Conservation (phyloP, 1,284 basidiomycete species). For the Irpex lacteus region DNA sequence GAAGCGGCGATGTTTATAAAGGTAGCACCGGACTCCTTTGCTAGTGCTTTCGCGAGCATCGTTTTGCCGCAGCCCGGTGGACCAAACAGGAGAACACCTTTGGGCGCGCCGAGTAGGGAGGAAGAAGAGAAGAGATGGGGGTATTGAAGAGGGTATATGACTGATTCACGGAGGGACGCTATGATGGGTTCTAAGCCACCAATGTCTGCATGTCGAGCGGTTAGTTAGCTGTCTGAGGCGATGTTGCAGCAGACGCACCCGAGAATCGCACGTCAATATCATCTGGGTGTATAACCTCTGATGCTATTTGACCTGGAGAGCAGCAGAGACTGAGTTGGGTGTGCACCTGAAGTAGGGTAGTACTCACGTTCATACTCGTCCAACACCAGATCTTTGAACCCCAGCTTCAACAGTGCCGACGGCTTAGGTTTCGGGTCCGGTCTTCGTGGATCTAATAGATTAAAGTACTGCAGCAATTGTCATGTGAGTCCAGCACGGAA, state of each 20-base stretch:
- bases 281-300: slow-evolving; percentile 84
- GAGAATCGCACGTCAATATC: slow-evolving; percentile 75
- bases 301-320: slow-evolving; percentile 68
- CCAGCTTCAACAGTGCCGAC: slow-evolving; percentile 64
- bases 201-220: slow-evolving; percentile 58
- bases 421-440: not conserved
- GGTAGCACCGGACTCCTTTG: slow-evolving; percentile 94
- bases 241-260: slow-evolving; percentile 41
- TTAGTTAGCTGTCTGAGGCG: slow-evolving; percentile 2
- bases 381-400: slow-evolving; percentile 66
- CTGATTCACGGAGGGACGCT: slow-evolving; percentile 87
- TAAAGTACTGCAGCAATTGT: slow-evolving; percentile 35
- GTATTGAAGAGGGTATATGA: slow-evolving; percentile 94
- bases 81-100: slow-evolving; percentile 84
- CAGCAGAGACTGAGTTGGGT: not conserved
- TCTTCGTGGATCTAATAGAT: slow-evolving; percentile 14
- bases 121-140: slow-evolving; percentile 84
- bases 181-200: slow-evolving; percentile 97
- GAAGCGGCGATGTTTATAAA: slow-evolving; percentile 91
- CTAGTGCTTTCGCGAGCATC: slow-evolving; percentile 93
- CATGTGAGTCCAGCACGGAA: slow-evolving; percentile 28
- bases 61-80: slow-evolving; percentile 95
- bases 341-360: not conserved
- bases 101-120: slow-evolving; percentile 70
- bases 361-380: slow-evolving; percentile 79